Conservation (phyloP, 371 early-diverging fungal species). For the Mortierella polycephala region DNA sequence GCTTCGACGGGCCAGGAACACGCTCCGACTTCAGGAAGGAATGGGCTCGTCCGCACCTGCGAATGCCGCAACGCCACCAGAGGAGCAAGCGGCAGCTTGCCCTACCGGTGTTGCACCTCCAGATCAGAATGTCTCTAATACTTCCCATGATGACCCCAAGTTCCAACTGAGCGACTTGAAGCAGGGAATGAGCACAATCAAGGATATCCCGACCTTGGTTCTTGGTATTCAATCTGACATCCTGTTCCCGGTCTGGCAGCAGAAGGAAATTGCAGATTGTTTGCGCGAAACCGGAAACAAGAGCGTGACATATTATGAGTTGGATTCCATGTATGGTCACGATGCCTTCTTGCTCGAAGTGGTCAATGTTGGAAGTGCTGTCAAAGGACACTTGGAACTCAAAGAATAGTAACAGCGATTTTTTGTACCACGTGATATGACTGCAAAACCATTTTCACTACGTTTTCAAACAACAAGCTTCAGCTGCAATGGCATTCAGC, state of each 20-base stretch:
- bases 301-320: constrained; percentile 92
- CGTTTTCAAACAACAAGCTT: constrained; percentile 1
- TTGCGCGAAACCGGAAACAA: constrained; percentile 85
- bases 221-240: constrained; percentile 96
- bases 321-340: constrained; percentile 97
- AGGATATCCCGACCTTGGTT: constrained; percentile 82
- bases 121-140: neutral
- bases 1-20: constrained; percentile 59
- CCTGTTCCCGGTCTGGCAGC: constrained; percentile 95
- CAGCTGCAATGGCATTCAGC: neutral
- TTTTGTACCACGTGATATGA: constrained; percentile 7
- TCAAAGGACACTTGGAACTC: constrained; percentile 92
- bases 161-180: constrained; percentile 67
- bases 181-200: constrained; percentile 65
- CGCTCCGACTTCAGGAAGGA: constrained; percentile 36
- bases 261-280: constrained; percentile 92
- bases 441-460: neutral
- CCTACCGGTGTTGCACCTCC: constrained; percentile 6
- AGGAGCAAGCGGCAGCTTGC: constrained; percentile 36
- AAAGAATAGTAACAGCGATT: constrained; percentile 37
- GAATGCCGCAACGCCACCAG: constrained; percentile 45
- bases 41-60: constrained; percentile 48
- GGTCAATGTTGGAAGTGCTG: constrained; percentile 90
- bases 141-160: constrained; percentile 36
- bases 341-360: constrained; percentile 95